phyloP scores from a whole-genome alignment of 345 rosid species.

The Arabis alpina region DNA sequence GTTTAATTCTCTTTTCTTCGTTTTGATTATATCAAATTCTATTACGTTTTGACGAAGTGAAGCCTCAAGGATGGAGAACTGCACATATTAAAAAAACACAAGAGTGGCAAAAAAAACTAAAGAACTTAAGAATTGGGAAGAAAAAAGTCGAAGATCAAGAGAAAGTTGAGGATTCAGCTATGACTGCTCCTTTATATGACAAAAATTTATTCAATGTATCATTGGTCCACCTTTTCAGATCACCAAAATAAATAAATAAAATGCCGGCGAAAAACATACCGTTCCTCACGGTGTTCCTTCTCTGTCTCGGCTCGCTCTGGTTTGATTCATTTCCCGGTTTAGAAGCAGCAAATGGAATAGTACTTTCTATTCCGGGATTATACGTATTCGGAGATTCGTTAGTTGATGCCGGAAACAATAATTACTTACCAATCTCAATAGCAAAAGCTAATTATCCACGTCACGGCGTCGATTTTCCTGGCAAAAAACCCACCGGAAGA shows the following conservation, averaged over 20 bases:
- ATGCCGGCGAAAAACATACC: no score
- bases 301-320: slow-evolving; percentile 33
- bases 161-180: slow-evolving; percentile 58
- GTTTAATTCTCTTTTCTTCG: not conserved
- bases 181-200: slow-evolving; percentile 73
- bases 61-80: slow-evolving; percentile 64
- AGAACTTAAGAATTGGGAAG: slow-evolving; percentile 67
- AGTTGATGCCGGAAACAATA: slow-evolving; percentile 66
- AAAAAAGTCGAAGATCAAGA: slow-evolving; percentile 67
- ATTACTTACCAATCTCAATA: slow-evolving; percentile 44
- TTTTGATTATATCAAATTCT: slow-evolving; percentile 27
- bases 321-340: slow-evolving; percentile 28
- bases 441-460: slow-evolving; percentile 55
- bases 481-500: slow-evolving; percentile 57
- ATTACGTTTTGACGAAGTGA: slow-evolving; percentile 52
- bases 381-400: slow-evolving; percentile 65
- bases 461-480: slow-evolving; percentile 61
- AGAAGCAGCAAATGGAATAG: slow-evolving; percentile 29
- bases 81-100: slow-evolving; percentile 61
- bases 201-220: slow-evolving; percentile 57
- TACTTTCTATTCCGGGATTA: slow-evolving; percentile 46
- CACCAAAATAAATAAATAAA: no score
- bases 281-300: not conserved
- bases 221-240: no score
- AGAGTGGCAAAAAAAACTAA: slow-evolving; percentile 87